Base-by-base conservation (phyloP, 1,284 basidiomycete species). In the Ustilago bromivora region DNA sequence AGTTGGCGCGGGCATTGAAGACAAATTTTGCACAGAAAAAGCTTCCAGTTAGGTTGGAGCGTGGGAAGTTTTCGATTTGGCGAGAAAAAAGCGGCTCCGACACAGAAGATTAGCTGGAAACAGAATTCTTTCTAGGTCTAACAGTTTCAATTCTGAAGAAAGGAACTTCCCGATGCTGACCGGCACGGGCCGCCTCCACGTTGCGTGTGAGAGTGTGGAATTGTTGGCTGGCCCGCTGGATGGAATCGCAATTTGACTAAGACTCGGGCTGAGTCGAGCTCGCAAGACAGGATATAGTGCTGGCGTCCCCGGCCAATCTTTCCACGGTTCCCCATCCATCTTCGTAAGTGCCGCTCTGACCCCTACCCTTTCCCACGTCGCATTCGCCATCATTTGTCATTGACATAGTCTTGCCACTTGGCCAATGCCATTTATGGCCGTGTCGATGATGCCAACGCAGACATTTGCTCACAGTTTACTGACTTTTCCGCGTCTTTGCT, bases 101-200 rank as follows among this genome's bases (percentile, higher is more conserved):
- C n/a, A 4, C 11, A n/a, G 34, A 19, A n/a, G 2, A 12, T 12
- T 8, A 2, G 13, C 0, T 40, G 2, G 15, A 31, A 31, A 3
- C 13, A 15, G 10, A 8, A 9, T 19, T 11, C 7, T 11, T 0
- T 11, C 10, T 8, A 5, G 49, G 40, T 65, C 62, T 70, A 70
- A 70, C 64, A 59, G 0, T 9, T 8, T 8, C 36, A 35, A 23
- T 54, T 38, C 19, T 49, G 32, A 12, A 31, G 11, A 34, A 23
- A 13, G 43, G 12, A 17, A 4, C 6, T 23, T 47, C 38, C 32
- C 23, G 34, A 53, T 41, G n/a, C 5, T 63, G 57, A 66, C 55
- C 60, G 64, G 62, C 66, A 69, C 66, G 63, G 67, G 59, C 64
- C 63, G 63, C 66, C 66, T 70, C 66, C 66, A 74, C 66, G 71